Percentiles rank a stretch among this genome's conserved stretches.
phyloP scores from a whole-genome alignment of 1,139 yeast genomes.

The Debaryomyces coudertii region DNA sequence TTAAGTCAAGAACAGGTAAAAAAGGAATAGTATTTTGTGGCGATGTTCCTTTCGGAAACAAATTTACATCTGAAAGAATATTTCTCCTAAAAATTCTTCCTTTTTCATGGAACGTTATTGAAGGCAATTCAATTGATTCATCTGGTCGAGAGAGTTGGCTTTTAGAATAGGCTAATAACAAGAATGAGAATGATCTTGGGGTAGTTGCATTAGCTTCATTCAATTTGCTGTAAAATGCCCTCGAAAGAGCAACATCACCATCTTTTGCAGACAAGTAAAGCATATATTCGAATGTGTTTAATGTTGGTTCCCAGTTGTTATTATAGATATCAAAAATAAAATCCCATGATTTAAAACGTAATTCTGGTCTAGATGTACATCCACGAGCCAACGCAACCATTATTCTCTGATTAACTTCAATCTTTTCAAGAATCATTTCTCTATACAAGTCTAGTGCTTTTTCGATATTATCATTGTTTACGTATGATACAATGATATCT shows the following conservation, averaged over 20 bases:
- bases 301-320: conserved; percentile 50
- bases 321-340: conserved; percentile 69
- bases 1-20: conserved; percentile 57
- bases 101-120: conserved; percentile 44
- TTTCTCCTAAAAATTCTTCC: conserved; percentile 53
- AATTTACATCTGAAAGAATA: conserved; percentile 32
- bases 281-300: conserved; percentile 65
- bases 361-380: conserved; percentile 57
- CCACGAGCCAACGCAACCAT: conserved; percentile 72
- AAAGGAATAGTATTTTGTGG: conserved; percentile 58
- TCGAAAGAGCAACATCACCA: conserved; percentile 73
- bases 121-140: conserved; percentile 31
- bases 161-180: conserved; percentile 61
- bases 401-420: conserved; percentile 47
- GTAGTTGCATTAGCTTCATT: conserved; percentile 44
- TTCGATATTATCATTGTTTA: conserved; percentile 64
- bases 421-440: conserved; percentile 55
- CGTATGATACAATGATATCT: conserved; percentile 68
- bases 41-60: conserved; percentile 16
- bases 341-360: conserved; percentile 71
- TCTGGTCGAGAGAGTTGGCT: conserved; percentile 19
- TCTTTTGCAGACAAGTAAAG: conserved; percentile 74
- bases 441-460: conserved; percentile 74
- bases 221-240: conserved; percentile 69
- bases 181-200: conserved; percentile 50